These are phyloP conservation scores for Balakata baccata DNA, from an alignment of 345 rosid genomes.

Conservation along the genomic window DNA sequence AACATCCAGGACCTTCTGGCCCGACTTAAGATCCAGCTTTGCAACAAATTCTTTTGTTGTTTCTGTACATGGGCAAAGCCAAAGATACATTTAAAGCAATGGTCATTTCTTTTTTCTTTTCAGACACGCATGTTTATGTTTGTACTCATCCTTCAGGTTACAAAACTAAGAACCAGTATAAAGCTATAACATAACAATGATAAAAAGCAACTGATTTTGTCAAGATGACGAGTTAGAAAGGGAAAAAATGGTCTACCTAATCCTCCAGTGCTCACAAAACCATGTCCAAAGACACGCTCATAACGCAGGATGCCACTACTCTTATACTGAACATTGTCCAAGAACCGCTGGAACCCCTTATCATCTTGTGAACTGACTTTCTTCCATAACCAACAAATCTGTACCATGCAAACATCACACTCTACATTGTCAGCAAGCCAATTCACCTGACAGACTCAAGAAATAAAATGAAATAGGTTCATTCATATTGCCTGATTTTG, in stretches of 20 bases:
- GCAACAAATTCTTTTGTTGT: slow-evolving; percentile 94
- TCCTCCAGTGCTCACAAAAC: slow-evolving; percentile 97
- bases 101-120: too few relatives aligned
- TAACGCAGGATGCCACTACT: slow-evolving; percentile 77
- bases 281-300: slow-evolving; percentile 89
- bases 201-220: not conserved
- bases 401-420: slow-evolving; percentile 27
- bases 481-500: slow-evolving; percentile 72
- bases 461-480: not conserved
- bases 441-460: slow-evolving; percentile 13
- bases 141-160: too few relatives aligned
- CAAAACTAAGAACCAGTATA: not conserved
- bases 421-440: slow-evolving; percentile 16
- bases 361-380: slow-evolving; percentile 73
- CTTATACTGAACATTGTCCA: slow-evolving; percentile 92
- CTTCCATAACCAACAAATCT: slow-evolving; percentile 98
- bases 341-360: slow-evolving; percentile 87
- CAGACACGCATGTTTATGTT: too few relatives aligned
- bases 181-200: not conserved
- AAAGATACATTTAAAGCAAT: slow-evolving; percentile 11
- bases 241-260: slow-evolving; percentile 43
- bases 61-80: slow-evolving; percentile 46
- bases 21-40: slow-evolving; percentile 77
- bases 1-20: slow-evolving; percentile 94
- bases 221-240: not conserved